Conservation (phyloP, 2,329 filamentous ascomycete species). For the Calonectria pseudoreteaudii region DNA sequence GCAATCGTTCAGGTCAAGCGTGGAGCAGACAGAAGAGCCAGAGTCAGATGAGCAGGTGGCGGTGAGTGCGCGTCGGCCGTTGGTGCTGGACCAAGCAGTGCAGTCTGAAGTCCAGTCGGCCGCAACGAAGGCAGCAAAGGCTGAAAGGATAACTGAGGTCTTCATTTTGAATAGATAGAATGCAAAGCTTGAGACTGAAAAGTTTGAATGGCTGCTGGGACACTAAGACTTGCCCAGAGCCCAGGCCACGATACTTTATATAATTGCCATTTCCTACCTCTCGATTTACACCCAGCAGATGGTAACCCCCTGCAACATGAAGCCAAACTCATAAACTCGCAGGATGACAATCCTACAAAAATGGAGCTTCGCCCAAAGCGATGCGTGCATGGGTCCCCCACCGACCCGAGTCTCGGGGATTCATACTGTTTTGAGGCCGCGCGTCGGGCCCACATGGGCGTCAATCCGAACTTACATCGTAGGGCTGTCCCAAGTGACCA, state of each 20-base stretch:
- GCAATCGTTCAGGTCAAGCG: conserved; percentile 11
- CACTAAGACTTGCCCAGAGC: background rate
- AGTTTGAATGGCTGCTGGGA: too few species aligned
- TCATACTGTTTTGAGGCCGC: background rate
- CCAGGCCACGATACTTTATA: background rate
- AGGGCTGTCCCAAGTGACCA: background rate
- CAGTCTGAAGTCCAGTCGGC: conserved; percentile 5
- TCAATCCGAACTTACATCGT: background rate
- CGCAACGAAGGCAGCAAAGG: background rate
- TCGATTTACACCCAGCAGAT: background rate
- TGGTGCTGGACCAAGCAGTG: conserved; percentile 3
- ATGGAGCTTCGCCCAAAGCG: background rate
- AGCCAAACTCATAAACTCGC: background rate
- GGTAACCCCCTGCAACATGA: background rate
- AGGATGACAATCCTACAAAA: background rate
- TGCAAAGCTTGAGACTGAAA: background rate
- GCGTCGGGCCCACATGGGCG: background rate
- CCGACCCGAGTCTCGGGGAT: background rate
- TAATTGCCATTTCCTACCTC: background rate
- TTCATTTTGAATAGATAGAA: background rate
- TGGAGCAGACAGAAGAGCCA: background rate
- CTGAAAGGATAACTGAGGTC: background rate
- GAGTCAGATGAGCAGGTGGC: conserved; percentile 5
- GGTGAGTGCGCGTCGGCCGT: background rate
- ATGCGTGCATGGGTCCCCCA: background rate